Percentiles rank a stretch among this genome's conserved stretches.
Conservation (phyloP, 345 rosid genomes). For the Populus nigra region DNA sequence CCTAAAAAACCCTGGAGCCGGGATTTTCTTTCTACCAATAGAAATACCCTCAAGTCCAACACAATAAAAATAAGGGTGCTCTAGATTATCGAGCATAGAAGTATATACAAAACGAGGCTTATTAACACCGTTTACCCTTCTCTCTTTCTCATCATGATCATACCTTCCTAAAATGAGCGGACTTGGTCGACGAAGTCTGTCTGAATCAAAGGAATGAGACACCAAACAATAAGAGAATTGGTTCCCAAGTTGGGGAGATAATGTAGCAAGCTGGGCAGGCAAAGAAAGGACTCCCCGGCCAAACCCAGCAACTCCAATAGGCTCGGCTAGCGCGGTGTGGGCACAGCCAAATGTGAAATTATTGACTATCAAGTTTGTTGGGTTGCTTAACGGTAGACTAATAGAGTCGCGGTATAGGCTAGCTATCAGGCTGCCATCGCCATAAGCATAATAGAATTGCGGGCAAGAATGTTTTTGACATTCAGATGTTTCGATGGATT, state of each 20-base stretch:
- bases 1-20: slow-evolving; percentile 54
- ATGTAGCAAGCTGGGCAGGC: slow-evolving; percentile 67
- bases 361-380: slow-evolving; percentile 32
- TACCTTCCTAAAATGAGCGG: slow-evolving; percentile 87
- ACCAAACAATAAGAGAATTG: slow-evolving; percentile 83
- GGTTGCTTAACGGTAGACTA: slow-evolving; percentile 43
- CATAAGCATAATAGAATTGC: slow-evolving; percentile 83
- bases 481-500: slow-evolving; percentile 65
- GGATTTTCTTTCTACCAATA: slow-evolving; percentile 63
- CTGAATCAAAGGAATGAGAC: slow-evolving; percentile 84
- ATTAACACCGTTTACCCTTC: slow-evolving; percentile 10
- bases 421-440: slow-evolving; percentile 82
- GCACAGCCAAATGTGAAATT: slow-evolving; percentile 93
- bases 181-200: slow-evolving; percentile 58
- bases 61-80: slow-evolving; percentile 82
- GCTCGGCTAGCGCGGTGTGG: slow-evolving; percentile 78
- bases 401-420: slow-evolving; percentile 55
- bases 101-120: slow-evolving; percentile 55
- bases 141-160: slow-evolving; percentile 49
- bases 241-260: slow-evolving; percentile 67
- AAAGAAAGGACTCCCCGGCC: slow-evolving; percentile 82
- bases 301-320: slow-evolving; percentile 93
- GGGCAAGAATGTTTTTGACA: slow-evolving; percentile 75
- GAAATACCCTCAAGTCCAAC: slow-evolving; percentile 82
- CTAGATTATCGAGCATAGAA: slow-evolving; percentile 63